These are phyloP conservation scores for Fusarium luffae DNA, from an alignment of 2,329 filamentous ascomycete species.

Conservation along the genomic window DNA sequence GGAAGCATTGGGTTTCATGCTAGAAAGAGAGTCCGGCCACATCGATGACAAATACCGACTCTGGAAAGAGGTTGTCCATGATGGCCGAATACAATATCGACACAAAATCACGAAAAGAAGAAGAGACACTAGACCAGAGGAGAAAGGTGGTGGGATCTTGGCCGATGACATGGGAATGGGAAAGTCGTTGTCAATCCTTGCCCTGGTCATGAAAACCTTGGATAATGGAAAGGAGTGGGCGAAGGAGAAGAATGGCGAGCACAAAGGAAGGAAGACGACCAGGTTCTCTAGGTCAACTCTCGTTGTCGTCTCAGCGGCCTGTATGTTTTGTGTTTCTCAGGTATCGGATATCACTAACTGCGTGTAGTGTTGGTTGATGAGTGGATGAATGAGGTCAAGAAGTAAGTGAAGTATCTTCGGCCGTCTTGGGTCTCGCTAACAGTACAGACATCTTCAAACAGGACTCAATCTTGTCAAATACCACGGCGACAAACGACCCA, in stretches of 20 bases:
- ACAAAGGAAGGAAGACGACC: neutral
- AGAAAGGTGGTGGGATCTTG: neutral
- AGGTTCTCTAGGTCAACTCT: neutral
- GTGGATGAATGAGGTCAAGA: conserved; percentile 10
- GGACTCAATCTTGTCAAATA: conserved; percentile 4
- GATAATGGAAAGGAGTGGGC: conserved; percentile 5
- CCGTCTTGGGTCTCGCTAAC: accelerated
- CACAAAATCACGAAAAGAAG: conserved; percentile 10
- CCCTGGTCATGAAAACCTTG: conserved; percentile 12
- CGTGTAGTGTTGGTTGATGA: conserved; percentile 1
- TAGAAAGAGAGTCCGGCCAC: conserved; percentile 6
- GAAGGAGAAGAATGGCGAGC: neutral
- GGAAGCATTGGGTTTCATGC: conserved; percentile 14
- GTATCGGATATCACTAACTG: accelerated
- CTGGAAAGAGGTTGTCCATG: neutral
- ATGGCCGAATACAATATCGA: neutral
- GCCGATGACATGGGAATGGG: conserved; percentile 23
- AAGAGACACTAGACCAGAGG: neutral
- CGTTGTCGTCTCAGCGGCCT: neutral
- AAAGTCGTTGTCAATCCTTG: conserved; percentile 3
- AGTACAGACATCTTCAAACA: neutral
- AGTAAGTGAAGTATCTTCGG: accelerated
- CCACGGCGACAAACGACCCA: neutral
- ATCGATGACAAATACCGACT: conserved; percentile 6
- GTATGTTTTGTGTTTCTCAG: accelerated